Evolutionary conservation across 164 flowering plant genomes (phyloP).

Genomic region (Berberis vulgaris): DNA sequence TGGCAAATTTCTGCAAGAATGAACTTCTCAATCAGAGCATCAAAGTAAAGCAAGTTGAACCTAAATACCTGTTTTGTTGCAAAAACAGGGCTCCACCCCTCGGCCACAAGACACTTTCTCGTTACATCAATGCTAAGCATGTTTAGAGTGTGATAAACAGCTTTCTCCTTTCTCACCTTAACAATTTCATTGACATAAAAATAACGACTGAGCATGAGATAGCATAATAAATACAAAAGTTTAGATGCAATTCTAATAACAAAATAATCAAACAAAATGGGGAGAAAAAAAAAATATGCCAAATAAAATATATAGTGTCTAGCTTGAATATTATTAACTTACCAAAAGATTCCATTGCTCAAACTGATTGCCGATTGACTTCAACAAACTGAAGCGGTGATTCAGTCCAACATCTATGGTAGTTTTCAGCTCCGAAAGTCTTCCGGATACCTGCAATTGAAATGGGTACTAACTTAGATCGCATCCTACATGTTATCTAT

Average conservation of each 20-base stretch:
- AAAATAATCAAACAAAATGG: too few relatives aligned
- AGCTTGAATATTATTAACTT: slow-evolving; percentile 9
- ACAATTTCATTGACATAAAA: slow-evolving; percentile 2
- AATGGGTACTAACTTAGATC: background rate
- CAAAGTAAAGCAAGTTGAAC: background rate
- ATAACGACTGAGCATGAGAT: background rate
- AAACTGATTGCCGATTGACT: slow-evolving; percentile 44
- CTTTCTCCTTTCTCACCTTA: slow-evolving; percentile 86
- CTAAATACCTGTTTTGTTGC: slow-evolving; percentile 63
- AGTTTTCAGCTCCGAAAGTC: slow-evolving; percentile 57
- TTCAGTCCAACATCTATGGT: slow-evolving; percentile 68
- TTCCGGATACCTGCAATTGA: slow-evolving; percentile 52
- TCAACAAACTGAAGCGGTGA: slow-evolving; percentile 47
- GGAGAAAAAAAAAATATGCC: background rate
- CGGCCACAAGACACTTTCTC: slow-evolving; percentile 94
- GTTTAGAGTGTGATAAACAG: slow-evolving; percentile 77
- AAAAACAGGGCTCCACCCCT: slow-evolving; percentile 94
- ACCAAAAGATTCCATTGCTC: slow-evolving; percentile 77
- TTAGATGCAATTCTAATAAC: too few relatives aligned
- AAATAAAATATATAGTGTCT: background rate
- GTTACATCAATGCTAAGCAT: slow-evolving; percentile 98
- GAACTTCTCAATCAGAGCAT: background rate
- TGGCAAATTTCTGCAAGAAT: background rate
- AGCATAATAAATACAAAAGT: background rate
- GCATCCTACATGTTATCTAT: background rate